Evolutionary conservation across 2,329 filamentous ascomycete species (phyloP).

Genomic region (Shiraia bambusicola): DNA sequence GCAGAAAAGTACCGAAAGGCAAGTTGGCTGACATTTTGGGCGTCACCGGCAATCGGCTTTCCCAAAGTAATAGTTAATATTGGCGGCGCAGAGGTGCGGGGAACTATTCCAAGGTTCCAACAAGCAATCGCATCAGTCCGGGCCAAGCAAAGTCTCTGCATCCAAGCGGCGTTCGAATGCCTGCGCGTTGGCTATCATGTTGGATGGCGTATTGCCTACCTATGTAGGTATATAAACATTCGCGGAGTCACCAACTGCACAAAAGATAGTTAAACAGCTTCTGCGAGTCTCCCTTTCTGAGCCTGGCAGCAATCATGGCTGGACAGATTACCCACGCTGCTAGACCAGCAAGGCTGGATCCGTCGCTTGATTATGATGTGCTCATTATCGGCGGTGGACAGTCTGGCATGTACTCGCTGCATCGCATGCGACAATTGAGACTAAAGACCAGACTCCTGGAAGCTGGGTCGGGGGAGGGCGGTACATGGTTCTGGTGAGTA

Average conservation of each 20-base stretch:
- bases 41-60: neutral
- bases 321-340: slow-evolving; percentile 8
- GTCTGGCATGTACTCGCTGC: slow-evolving; percentile 40
- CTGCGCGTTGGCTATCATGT: neutral
- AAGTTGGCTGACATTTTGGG: too few species aligned
- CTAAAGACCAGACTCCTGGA: slow-evolving; percentile 31
- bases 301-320: slow-evolving; percentile 12
- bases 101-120: neutral
- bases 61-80: neutral
- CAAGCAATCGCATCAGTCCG: neutral
- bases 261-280: neutral
- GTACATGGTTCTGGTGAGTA: slow-evolving; percentile 41
- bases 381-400: slow-evolving; percentile 38
- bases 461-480: slow-evolving; percentile 41
- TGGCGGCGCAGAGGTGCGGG: neutral
- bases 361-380: slow-evolving; percentile 24
- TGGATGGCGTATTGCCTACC: too few species aligned
- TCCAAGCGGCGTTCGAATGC: neutral
- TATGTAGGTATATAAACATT: neutral
- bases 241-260: neutral
- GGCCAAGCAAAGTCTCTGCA: neutral
- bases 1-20: too few species aligned
- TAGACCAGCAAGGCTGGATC: slow-evolving; percentile 12
- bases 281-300: neutral
- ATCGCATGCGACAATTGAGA: slow-evolving; percentile 38